phyloP scores from a whole-genome alignment of 1,139 yeast species.

The Protomyces arabidopsidicola region DNA sequence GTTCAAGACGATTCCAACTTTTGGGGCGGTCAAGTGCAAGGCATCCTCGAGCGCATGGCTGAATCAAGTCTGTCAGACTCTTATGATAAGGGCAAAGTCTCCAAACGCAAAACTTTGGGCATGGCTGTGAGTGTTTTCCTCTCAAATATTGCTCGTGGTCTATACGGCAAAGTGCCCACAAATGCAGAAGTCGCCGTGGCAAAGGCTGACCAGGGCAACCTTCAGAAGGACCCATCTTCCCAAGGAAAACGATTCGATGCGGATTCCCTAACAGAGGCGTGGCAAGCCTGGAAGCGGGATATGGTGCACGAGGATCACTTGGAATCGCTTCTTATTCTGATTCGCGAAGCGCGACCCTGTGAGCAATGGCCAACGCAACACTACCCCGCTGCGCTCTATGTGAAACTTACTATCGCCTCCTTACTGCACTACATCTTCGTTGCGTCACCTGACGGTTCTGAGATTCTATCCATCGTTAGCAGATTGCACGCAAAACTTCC shows the following conservation, averaged over 20 bases:
- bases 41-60: conserved; percentile 27
- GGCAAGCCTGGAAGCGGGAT: conserved; percentile 19
- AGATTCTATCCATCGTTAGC: conserved; percentile 20
- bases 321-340: conserved; percentile 1
- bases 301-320: conserved; percentile 9
- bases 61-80: conserved; percentile 27
- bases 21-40: conserved; percentile 27
- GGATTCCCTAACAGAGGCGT: neutral
- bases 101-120: conserved; percentile 29
- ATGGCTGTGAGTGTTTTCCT: conserved; percentile 25
- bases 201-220: neutral
- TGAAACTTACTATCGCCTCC: conserved; percentile 27
- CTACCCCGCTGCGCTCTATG: conserved; percentile 14
- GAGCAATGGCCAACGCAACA: conserved; percentile 20
- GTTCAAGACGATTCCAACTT: conserved; percentile 23
- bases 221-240: neutral
- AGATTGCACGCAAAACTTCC: conserved; percentile 27
- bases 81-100: conserved; percentile 28
- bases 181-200: neutral
- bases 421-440: conserved; percentile 28
- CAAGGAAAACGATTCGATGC: conserved; percentile 2
- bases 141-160: conserved; percentile 22
- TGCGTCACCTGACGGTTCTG: conserved; percentile 15
- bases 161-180: conserved; percentile 10
- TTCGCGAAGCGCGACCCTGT: conserved; percentile 5